A percentile compares a stretch with the other conserved stretches of the same genome.
phyloP scores from a whole-genome alignment of 306 rosid genomes.

The Lathyrus aphaca region DNA sequence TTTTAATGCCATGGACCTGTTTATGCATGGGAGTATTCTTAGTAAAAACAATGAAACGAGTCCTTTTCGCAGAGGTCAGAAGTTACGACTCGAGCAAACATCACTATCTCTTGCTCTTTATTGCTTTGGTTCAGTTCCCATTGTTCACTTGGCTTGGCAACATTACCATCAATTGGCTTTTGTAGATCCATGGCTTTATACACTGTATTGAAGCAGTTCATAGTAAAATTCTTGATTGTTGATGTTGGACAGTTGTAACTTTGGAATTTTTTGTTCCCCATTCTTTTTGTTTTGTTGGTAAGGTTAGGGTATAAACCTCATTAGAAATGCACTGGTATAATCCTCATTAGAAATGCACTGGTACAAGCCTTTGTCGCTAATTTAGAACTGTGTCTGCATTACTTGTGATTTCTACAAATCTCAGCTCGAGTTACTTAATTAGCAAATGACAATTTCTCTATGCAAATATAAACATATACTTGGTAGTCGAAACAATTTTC shows the following conservation, averaged over 20 bases:
- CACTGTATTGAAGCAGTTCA: slow-evolving; percentile 42
- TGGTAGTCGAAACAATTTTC: neutral
- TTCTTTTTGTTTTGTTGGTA: neutral
- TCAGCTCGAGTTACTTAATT: neutral
- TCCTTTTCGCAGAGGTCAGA: slow-evolving; percentile 88
- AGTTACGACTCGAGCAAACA: slow-evolving; percentile 87
- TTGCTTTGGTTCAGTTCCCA: slow-evolving; percentile 92
- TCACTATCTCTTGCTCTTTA: slow-evolving; percentile 89
- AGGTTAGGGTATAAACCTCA: slow-evolving; percentile 29
- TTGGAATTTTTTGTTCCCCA: slow-evolving; percentile 26
- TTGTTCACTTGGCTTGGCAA: slow-evolving; percentile 94
- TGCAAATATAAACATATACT: neutral
- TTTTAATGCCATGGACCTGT: slow-evolving; percentile 90
- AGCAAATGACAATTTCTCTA: neutral
- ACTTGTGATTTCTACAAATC: neutral
- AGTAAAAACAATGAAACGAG: slow-evolving; percentile 96
- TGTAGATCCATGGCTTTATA: slow-evolving; percentile 47
- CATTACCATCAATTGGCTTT: slow-evolving; percentile 83
- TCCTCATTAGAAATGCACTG: slow-evolving; percentile 34
- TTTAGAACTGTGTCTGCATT: too few relatives aligned
- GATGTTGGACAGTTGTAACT: slow-evolving; percentile 31
- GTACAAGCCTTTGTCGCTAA: slow-evolving; percentile 15
- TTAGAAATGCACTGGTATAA: slow-evolving; percentile 32
- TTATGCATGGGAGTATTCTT: slow-evolving; percentile 92
- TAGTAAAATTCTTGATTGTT: slow-evolving; percentile 30